phyloP scores from a whole-genome alignment of 768 basidiomycete species.

The Tulasnella sp. region DNA sequence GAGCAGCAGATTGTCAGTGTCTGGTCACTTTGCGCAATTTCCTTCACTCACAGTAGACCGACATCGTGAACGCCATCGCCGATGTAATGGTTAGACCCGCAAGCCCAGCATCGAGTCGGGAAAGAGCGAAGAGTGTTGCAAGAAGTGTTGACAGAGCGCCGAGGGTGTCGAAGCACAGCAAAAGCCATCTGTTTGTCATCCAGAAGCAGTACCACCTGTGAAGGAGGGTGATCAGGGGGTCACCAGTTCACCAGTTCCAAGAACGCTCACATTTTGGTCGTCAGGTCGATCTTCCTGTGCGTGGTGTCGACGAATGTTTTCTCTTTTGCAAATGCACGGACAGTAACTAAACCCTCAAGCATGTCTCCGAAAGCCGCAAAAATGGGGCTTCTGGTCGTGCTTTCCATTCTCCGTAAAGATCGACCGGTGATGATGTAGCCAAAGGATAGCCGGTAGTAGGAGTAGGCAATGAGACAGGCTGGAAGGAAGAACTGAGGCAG shows the following conservation, averaged over 20 bases:
- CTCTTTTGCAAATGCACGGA: slow-evolving; percentile 86
- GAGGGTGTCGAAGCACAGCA: slow-evolving; percentile 76
- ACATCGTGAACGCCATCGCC: slow-evolving; percentile 56
- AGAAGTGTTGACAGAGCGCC: slow-evolving; percentile 69
- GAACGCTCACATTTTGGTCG: slow-evolving; percentile 56
- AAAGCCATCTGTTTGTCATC: slow-evolving; percentile 86
- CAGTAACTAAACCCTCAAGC: slow-evolving; percentile 71
- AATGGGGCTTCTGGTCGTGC: slow-evolving; percentile 78
- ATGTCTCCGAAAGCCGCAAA: slow-evolving; percentile 76
- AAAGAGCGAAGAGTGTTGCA: slow-evolving; percentile 72
- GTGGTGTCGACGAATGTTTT: slow-evolving; percentile 69
- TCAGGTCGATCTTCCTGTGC: slow-evolving; percentile 68
- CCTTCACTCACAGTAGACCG: slow-evolving; percentile 35
- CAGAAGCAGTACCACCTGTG: slow-evolving; percentile 51
- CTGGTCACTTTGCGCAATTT: neutral
- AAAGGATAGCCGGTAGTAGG: slow-evolving; percentile 58
- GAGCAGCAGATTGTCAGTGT: neutral
- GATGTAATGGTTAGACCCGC: slow-evolving; percentile 66
- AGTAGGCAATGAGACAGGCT: slow-evolving; percentile 57
- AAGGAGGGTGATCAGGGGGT: neutral
- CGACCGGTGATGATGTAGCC: slow-evolving; percentile 60
- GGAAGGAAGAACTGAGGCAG: slow-evolving; percentile 84
- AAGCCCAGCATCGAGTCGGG: slow-evolving; percentile 43
- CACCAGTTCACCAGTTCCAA: slow-evolving; percentile 10
- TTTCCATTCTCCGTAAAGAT: slow-evolving; percentile 86